Evolutionary conservation across 73 alveolate genomes (phyloP), one percentile per base, ranked within the genome.

Genomic region (Paramecium sexaurelia): DNA sequence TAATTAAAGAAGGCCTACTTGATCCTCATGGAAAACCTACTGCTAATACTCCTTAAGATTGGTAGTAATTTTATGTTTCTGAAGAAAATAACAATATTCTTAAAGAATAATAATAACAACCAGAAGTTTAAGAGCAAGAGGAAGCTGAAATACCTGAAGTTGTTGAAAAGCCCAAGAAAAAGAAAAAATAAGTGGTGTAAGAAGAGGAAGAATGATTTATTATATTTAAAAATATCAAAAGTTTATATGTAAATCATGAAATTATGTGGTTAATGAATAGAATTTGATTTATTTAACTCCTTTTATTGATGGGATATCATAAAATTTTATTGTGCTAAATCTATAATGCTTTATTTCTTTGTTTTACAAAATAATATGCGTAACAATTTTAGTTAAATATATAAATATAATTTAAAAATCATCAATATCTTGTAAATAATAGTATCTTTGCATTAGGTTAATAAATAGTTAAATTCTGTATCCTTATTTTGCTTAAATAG

Each of bases 1-100:
- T 99, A 73, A 98, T 98, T 92, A 97, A 97, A 69, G 99, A 97
- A 36, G 99, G 99, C 29, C 94, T 96, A 85, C 95, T 98, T 40
- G 99, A 98, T 93, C 92, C 97, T 87, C 97, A 95, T 91, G 99
- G 99, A n/a, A 87, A 93, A 55, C 96, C 96, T 33, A 82, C 19
- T 41, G 90, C 55, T 11, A 68, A 88, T 35, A 88, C 94, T 22
- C 94, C 94, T 13, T 68, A 40, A 39, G 94, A 88, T 69, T 88
- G 94, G 94, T 26, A 55, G 10, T 55, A 68, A 68, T 88, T 32
- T 36, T 88, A 88, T 32, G 94, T 88, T 69, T 10, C 69, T 69
- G 94, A 88, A 51, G 69, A 69, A 24, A 88, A 88, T 27, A 88
- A 88, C 47, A 88, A 88, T 43, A 88, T 88, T 82, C 26, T 61